A percentile compares a stretch with the other conserved stretches of the same genome.
Evolutionary conservation across 495 filamentous ascomycete genomes (phyloP).

Genomic region (Hamigera avellanea): DNA sequence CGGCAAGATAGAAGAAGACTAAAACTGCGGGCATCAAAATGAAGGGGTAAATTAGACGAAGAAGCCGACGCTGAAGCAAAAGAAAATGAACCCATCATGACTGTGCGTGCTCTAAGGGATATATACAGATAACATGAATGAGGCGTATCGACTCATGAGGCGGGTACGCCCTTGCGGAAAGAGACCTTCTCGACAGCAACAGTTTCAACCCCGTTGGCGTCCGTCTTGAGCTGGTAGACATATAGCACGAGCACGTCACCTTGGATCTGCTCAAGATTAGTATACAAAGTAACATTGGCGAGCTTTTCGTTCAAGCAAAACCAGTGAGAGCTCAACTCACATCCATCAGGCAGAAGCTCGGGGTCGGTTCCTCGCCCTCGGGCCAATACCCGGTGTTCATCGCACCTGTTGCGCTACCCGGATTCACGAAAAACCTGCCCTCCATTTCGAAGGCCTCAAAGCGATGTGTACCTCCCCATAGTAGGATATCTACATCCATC

Average conservation of each 20-base stretch:
- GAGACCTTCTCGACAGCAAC: conserved; percentile 97
- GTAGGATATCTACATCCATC: conserved; percentile 91
- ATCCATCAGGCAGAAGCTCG: conserved; percentile 99
- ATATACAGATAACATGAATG: conserved; percentile 16
- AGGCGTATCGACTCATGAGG: conserved; percentile 19
- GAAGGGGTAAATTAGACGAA: too few species aligned
- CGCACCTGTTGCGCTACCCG: conserved; percentile 86
- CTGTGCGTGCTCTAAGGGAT: conserved; percentile 15
- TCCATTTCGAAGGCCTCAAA: conserved; percentile 99
- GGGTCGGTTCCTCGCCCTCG: conserved; percentile 70
- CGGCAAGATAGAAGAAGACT: not conserved
- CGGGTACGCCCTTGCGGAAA: conserved; percentile 59
- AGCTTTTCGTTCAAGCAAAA: not conserved
- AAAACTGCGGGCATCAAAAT: too few species aligned
- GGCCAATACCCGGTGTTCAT: conserved; percentile 60
- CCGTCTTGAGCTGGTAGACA: conserved; percentile 91
- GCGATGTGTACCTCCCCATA: conserved; percentile 94
- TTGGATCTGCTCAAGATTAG: conserved; percentile 57
- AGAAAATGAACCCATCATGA: conserved; percentile 11
- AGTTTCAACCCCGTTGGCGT: conserved; percentile 77
- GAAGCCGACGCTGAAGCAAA: conserved; percentile 2
- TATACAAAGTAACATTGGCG: not conserved
- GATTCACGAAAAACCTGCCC: conserved; percentile 97
- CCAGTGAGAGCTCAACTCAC: conserved; percentile 42
- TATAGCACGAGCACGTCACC: conserved; percentile 94